Evolutionary conservation across 148 eudicot species (phyloP), one percentile per base, ranked within the genome.

Genomic region (Chenopodium formosanum): DNA sequence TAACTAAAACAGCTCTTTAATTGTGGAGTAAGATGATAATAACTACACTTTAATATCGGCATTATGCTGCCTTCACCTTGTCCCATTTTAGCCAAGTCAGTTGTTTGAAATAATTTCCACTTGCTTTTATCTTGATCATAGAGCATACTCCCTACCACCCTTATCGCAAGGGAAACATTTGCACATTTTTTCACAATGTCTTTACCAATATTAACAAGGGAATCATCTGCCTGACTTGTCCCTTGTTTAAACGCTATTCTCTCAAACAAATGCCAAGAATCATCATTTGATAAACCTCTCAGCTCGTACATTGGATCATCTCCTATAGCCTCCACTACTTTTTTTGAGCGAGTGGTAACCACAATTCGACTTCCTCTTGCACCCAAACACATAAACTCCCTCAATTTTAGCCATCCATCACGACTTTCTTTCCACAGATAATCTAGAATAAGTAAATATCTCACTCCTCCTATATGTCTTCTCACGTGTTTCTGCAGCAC

Each of bases 191-290:
- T 37, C 7, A 37, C 44, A 6, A 37, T 6, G 44, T 37, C 7
- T 37, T 37, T 37, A 37, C 44, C 44, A 37, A 37, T 5, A 6
- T 37, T 6, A 5, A 37, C 44, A 37, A 37, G 44, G 7, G 0
- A 5, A 37, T 37, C 44, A 37, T 37, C 44, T 0, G 0, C 4
- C 6, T 78, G 63, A 52, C 23, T 37, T 22, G 48, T 37, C 11
- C 73, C 76, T 19, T 20, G 73, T 10, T 69, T 4, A 80, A 86
- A 82, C 48, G 83, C 83, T 40, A 40, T 22, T 25, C 32, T 82
- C 76, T 82, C 44, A 34, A 85, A 85, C 65, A 85, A 53, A n/a
- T n/a, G n/a, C 88, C 83, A 82, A 12, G 88, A 82, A 34, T 76
- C 34, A 1, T 79, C 88, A 13, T 70, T 52, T 7, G 85, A 85